Base-by-base conservation (phyloP, 306 rosid species). In the Rosa chinensis region DNA sequence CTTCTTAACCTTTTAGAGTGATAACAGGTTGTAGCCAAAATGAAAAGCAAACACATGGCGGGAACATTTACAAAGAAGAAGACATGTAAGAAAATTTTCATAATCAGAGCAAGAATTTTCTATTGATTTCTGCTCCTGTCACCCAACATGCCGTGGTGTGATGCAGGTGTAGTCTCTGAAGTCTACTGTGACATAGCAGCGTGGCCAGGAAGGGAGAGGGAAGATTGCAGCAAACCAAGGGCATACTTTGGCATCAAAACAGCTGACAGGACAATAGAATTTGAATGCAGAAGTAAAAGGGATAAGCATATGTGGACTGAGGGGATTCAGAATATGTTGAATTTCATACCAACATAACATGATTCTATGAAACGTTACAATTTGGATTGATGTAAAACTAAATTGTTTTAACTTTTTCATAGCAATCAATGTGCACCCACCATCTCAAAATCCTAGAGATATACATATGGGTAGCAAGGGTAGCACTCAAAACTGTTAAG, bases 31-130 rank as follows among this genome's bases (percentile, higher is more conserved):
- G 89, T 92, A 68, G 95, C 91, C 48, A 94, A 92, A 85, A 79
- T 92, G 94, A 94, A 94, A 88, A 92, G 98, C 97, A 92, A 87
- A 91, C 88, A 88, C 71, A 94, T 94, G 83, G 98, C 80, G 14
- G 97, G 97, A 81, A 89, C 95, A 81, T 91, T 92, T 89, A 92
- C 93, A 0, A 94, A 92, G 83, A 92, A 87, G 88, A 92, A 91
- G 86, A 94, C 88, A 83, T 92, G 98, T 94, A 94, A 94, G 94
- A 75, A 80, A 75, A 61, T 61, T 78, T 78, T 80, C 23, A 14
- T 56, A 74, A 70, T 39, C 48, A 47, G 5, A 69, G 66, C 42
- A 35, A 75, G 74, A 20, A 40, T 47, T 32, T 70, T 70, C 72
- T 74, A 55, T 80, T 79, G 49, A 69, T 40, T 70, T 66, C 28